These are phyloP conservation scores for Volvox reticuliferus DNA, from an alignment of 139 green algal species.

Conservation along the genomic window DNA sequence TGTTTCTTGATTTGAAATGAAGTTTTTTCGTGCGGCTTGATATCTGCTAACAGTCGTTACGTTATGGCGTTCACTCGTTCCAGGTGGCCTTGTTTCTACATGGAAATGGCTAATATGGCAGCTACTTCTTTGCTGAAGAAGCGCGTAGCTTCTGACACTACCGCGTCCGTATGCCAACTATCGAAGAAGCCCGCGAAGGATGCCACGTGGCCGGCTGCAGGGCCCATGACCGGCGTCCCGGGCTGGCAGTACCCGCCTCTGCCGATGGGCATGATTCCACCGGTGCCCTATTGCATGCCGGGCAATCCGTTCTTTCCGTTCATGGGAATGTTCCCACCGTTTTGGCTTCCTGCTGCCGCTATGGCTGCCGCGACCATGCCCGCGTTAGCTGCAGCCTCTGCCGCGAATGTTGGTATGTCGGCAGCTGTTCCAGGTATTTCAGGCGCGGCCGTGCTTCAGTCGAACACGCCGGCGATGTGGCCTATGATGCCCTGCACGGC, in stretches of 20 bases:
- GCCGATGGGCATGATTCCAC: constrained; percentile 46
- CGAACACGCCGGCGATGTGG: neutral
- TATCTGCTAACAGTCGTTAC: neutral
- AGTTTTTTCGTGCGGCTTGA: too few species aligned
- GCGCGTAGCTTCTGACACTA: neutral
- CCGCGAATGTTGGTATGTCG: neutral
- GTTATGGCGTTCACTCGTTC: neutral
- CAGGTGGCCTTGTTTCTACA: neutral
- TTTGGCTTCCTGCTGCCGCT: constrained; percentile 16
- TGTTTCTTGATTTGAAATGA: too few species aligned
- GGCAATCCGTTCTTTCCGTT: constrained; percentile 40
- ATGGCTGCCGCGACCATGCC: constrained; percentile 28
- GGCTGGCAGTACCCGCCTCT: constrained; percentile 40
- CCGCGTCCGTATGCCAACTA: neutral
- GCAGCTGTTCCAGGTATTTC: too few species aligned
- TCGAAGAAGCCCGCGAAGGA: constrained; percentile 31
- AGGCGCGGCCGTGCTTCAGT: neutral
- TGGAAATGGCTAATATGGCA: neutral
- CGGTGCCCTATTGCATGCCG: constrained; percentile 19
- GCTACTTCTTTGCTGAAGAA: neutral
- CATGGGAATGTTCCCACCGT: constrained; percentile 45
- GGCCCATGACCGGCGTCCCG: neutral
- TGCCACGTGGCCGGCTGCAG: neutral
- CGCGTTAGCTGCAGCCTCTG: neutral
- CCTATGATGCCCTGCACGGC: constrained; percentile 2